Percentiles rank a stretch among this genome's conserved stretches.
Conservation (phyloP, 2,329 filamentous ascomycete species). For the Cucurbitaria berberidis region DNA sequence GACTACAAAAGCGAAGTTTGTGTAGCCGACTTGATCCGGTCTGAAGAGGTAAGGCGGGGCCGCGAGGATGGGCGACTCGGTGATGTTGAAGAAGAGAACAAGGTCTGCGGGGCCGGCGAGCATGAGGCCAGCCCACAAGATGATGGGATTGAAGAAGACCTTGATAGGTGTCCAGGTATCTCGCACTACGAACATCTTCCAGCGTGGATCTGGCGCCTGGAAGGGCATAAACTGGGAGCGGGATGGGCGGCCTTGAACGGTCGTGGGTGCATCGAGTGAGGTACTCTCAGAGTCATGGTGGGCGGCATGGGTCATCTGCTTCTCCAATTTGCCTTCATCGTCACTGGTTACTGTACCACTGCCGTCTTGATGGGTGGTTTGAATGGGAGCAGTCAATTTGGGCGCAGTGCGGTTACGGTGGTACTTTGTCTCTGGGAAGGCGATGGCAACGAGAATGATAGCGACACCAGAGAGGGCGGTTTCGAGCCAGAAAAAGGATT, state of each 20-base stretch:
- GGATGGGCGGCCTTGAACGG: slow-evolving; percentile 48
- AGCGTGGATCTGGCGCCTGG: slow-evolving; percentile 47
- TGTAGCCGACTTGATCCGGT: slow-evolving; percentile 55
- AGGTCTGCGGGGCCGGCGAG: slow-evolving; percentile 48
- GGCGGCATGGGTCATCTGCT: slow-evolving; percentile 27
- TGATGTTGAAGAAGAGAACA: slow-evolving; percentile 59
- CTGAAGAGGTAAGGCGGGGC: slow-evolving; percentile 56
- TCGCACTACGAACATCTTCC: slow-evolving; percentile 51
- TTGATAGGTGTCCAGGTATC: slow-evolving; percentile 50
- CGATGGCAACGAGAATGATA: slow-evolving; percentile 48
- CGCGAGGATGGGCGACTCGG: slow-evolving; percentile 55
- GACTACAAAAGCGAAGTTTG: slow-evolving; percentile 55
- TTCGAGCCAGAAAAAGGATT: slow-evolving; percentile 56
- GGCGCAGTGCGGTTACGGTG: slow-evolving; percentile 31
- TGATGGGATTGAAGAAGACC: slow-evolving; percentile 55
- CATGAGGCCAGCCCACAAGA: slow-evolving; percentile 47
- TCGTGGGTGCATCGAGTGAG: slow-evolving; percentile 16
- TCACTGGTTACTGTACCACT: not conserved
- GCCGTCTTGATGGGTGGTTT: not conserved
- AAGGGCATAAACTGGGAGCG: slow-evolving; percentile 49
- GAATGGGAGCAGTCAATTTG: not conserved
- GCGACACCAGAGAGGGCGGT: slow-evolving; percentile 49
- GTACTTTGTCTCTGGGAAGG: slow-evolving; percentile 54
- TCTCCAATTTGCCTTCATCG: slow-evolving; percentile 30
- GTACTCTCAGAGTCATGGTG: slow-evolving; percentile 32